These are phyloP conservation scores for Gardenia jasminoides DNA, from an alignment of 257 asterid species.

Conservation along the genomic window DNA sequence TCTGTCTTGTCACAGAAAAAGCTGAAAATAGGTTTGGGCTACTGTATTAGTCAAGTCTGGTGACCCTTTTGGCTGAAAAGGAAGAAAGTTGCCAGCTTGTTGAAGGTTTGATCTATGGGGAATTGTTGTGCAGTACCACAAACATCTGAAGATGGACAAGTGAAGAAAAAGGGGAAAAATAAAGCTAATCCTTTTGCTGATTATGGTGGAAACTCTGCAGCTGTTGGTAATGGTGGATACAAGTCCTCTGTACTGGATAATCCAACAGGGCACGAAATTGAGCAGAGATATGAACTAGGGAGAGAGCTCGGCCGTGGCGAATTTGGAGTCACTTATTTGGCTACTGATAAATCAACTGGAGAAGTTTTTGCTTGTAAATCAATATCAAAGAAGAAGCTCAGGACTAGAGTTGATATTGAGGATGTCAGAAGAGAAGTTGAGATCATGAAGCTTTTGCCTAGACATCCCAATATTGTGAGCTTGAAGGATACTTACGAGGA, in stretches of 20 bases:
- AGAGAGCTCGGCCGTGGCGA: slow-evolving; percentile 54
- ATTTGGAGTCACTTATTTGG: slow-evolving; percentile 48
- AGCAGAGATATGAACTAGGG: slow-evolving; percentile 36
- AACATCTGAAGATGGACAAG: slow-evolving; percentile 21
- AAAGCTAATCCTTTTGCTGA: slow-evolving; percentile 43
- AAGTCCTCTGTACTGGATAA: slow-evolving; percentile 38
- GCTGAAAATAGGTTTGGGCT: slow-evolving; percentile 11
- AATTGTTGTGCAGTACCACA: slow-evolving; percentile 39
- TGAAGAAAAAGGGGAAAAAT: slow-evolving; percentile 26
- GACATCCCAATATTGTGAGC: slow-evolving; percentile 40
- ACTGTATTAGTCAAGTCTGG: slow-evolving; percentile 5
- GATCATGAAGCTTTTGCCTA: slow-evolving; percentile 49
- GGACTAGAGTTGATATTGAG: slow-evolving; percentile 48
- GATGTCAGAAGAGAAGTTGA: slow-evolving; percentile 54
- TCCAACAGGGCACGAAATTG: slow-evolving; percentile 48
- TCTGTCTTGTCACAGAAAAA: not conserved
- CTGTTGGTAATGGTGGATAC: slow-evolving; percentile 37
- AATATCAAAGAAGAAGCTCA: slow-evolving; percentile 51
- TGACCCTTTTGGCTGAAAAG: slow-evolving; percentile 12
- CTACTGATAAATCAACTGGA: slow-evolving; percentile 39
- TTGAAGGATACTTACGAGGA: slow-evolving; percentile 52
- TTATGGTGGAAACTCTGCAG: slow-evolving; percentile 18
- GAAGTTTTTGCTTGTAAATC: slow-evolving; percentile 47
- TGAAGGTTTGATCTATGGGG: slow-evolving; percentile 24
- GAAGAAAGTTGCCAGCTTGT: slow-evolving; percentile 10